Percentiles rank a stretch among this genome's conserved stretches.
Evolutionary conservation across 768 basidiomycete species (phyloP).

Genomic region (Naematelia encephala): DNA sequence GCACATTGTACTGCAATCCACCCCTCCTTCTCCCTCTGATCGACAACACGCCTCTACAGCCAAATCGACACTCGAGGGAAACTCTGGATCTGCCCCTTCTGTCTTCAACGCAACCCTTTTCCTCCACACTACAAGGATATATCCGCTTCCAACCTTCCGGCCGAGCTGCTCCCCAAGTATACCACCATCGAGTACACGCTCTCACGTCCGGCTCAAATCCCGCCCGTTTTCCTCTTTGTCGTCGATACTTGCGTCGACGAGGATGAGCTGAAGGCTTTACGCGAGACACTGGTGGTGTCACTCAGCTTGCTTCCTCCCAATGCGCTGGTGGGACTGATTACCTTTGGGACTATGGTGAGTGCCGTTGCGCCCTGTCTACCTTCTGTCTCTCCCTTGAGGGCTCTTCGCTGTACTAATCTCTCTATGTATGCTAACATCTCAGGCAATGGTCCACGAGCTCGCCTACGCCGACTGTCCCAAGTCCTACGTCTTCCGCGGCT

Average conservation of each 20-base stretch:
- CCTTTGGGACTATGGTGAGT: conserved; percentile 90
- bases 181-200: conserved; percentile 99
- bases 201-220: conserved; percentile 79
- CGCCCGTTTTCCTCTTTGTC: conserved; percentile 94
- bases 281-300: conserved; percentile 91
- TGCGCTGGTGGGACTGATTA: conserved; percentile 92
- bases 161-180: conserved; percentile 94
- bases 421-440: no score
- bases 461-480: conserved; percentile 95
- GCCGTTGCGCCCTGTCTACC: not conserved
- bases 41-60: conserved; percentile 54
- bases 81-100: conserved; percentile 99
- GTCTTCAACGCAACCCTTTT: conserved; percentile 92
- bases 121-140: conserved; percentile 99
- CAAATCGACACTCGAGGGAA: conserved; percentile 98
- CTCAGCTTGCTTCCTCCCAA: conserved; percentile 88
- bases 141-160: conserved; percentile 90
- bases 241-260: conserved; percentile 90
- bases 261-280: conserved; percentile 90
- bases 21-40: not conserved
- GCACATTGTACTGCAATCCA: no score
- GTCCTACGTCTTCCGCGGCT: conserved; percentile 97
- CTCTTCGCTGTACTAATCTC: no score
- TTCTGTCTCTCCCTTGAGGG: not conserved
- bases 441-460: conserved; percentile 98